phyloP scores from a whole-genome alignment of 768 basidiomycete genomes.

The Imleria badia region DNA sequence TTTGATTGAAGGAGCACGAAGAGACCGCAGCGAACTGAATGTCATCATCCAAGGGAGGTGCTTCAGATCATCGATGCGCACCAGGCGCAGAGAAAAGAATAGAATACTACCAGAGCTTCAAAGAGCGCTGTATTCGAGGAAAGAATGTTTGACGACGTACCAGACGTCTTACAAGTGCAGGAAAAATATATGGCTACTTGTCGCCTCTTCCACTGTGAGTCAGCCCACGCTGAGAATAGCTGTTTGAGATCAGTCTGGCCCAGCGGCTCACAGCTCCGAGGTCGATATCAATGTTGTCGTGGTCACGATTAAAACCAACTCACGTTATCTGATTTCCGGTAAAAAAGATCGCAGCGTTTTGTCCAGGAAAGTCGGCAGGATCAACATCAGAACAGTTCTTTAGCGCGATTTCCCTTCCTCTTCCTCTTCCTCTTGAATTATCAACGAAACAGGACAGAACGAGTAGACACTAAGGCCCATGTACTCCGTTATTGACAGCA shows the following conservation, averaged over 20 bases:
- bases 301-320: constrained; percentile 6
- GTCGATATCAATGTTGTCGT: neutral
- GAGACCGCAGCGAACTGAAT: constrained; percentile 7
- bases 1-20: constrained; percentile 8
- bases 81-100: constrained; percentile 25
- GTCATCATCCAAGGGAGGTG: constrained; percentile 19
- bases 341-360: no score
- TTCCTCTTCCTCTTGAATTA: no score
- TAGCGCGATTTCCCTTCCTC: no score
- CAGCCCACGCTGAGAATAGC: constrained; percentile 5
- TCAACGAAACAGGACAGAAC: no score
- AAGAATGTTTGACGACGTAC: constrained; percentile 1
- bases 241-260: constrained; percentile 6
- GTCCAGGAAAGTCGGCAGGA: no score
- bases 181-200: neutral
- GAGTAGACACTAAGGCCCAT: no score
- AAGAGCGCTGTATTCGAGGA: neutral
- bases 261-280: neutral
- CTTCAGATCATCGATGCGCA: constrained; percentile 27
- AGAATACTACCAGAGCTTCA: constrained; percentile 18
- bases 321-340: no score
- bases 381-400: no score
- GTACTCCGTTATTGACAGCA: no score
- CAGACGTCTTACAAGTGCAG: constrained; percentile 1
- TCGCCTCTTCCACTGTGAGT: constrained; percentile 4